These are phyloP conservation scores for Aspergillus intermedius DNA, from an alignment of 2,329 filamentous ascomycete species.

Conservation along the genomic window DNA sequence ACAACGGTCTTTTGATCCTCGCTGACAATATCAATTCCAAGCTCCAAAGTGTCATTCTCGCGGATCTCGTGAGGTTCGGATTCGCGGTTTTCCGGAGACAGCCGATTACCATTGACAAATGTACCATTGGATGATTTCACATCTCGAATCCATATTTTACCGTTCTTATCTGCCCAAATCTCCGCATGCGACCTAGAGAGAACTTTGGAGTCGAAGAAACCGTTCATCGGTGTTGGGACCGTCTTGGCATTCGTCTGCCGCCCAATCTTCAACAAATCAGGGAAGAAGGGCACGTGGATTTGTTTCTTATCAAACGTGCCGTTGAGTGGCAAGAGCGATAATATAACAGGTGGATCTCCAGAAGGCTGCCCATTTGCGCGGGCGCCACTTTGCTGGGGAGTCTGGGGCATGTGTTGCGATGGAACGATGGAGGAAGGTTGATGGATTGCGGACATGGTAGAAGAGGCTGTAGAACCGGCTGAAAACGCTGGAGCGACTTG, in stretches of 20 bases:
- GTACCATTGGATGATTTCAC: constrained; percentile 98
- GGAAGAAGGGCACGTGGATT: constrained; percentile 84
- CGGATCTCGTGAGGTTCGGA: constrained; percentile 92
- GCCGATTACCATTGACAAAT: constrained; percentile 85
- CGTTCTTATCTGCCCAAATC: constrained; percentile 77
- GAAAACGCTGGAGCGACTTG: constrained; percentile 55
- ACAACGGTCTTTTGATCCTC: constrained; percentile 98
- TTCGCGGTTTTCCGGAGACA: constrained; percentile 92
- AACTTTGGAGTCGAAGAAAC: constrained; percentile 97
- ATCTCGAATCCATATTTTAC: constrained; percentile 92
- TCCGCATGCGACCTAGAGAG: constrained; percentile 93
- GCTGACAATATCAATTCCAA: constrained; percentile 97
- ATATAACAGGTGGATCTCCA: constrained; percentile 63
- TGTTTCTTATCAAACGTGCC: constrained; percentile 96
- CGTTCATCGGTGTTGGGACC: constrained; percentile 80
- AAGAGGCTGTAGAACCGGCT: constrained; percentile 53
- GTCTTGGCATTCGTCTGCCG: constrained; percentile 97
- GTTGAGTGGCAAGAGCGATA: constrained; percentile 85
- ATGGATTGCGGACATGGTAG: constrained; percentile 58
- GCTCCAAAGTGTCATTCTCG: constrained; percentile 83
- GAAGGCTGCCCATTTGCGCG: constrained; percentile 39
- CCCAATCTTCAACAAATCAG: constrained; percentile 91
- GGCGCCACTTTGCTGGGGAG: constrained; percentile 55
- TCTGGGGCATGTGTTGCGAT: constrained; percentile 63
- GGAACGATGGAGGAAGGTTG: constrained; percentile 57